These are phyloP conservation scores for Afroboletus lepidellus DNA, from an alignment of 1,284 basidiomycete species.

Conservation along the genomic window DNA sequence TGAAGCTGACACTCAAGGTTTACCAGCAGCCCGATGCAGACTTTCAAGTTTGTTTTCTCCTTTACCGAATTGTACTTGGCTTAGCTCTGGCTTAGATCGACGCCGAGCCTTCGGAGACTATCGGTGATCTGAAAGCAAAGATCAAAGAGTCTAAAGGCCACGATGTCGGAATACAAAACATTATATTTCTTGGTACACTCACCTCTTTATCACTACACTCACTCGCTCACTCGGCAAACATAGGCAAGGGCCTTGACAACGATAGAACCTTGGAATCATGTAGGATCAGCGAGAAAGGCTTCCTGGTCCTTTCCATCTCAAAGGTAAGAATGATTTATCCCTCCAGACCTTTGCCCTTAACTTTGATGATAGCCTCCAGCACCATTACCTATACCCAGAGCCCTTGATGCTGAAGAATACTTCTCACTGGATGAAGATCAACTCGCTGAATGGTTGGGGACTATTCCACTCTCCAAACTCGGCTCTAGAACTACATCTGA, in stretches of 20 bases:
- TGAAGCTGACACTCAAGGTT: constrained; percentile 8
- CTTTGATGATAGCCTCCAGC: background rate
- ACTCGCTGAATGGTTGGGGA: background rate
- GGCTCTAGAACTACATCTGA: background rate
- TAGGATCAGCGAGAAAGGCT: background rate
- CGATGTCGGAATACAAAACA: background rate
- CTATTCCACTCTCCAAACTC: background rate
- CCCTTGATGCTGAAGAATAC: background rate
- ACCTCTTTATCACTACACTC: background rate
- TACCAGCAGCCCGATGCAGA: constrained; percentile 3
- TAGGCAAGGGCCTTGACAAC: background rate
- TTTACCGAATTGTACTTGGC: background rate
- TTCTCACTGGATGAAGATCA: background rate
- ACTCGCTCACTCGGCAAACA: background rate
- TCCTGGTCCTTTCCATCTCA: background rate
- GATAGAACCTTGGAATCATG: constrained; percentile 6
- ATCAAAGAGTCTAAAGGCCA: background rate
- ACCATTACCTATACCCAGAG: background rate
- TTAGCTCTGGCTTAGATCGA: background rate
- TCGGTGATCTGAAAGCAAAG: constrained; percentile 7
- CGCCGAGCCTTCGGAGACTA: constrained; percentile 5
- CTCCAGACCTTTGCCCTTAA: background rate
- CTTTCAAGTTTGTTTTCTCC: background rate
- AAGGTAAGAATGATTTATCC: background rate
- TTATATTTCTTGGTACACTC: constrained; percentile 1